phyloP scores from a whole-genome alignment of 2,329 filamentous ascomycete species.

The Magnaporthales sp. region DNA sequence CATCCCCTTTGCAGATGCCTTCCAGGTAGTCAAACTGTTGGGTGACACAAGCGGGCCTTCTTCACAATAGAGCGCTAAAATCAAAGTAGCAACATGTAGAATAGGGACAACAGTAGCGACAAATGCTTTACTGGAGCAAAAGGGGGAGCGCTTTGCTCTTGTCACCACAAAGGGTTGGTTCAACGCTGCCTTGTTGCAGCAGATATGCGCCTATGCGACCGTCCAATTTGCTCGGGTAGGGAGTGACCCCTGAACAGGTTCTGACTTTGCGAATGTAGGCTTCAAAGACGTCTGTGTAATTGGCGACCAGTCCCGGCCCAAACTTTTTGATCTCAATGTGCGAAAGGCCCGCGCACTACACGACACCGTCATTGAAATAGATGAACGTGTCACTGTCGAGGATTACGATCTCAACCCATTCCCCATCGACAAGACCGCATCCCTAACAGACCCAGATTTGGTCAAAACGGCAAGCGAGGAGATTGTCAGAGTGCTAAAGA shows the following conservation, averaged over 20 bases:
- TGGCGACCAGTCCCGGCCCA: constrained; percentile 11
- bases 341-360: constrained; percentile 9
- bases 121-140: constrained; percentile 4
- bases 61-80: not conserved
- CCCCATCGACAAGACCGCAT: not conserved
- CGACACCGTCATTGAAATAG: constrained; percentile 11
- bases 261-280: constrained; percentile 6
- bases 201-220: not conserved
- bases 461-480: too few species aligned
- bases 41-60: too few species aligned
- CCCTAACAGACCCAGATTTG: not conserved
- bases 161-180: not conserved
- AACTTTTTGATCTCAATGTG: constrained; percentile 10
- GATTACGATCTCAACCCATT: constrained; percentile 6
- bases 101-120: constrained; percentile 11
- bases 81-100: constrained; percentile 10
- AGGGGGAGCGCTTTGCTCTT: not conserved
- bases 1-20: too few species aligned
- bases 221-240: not conserved
- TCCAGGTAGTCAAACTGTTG: too few species aligned
- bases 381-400: constrained; percentile 12
- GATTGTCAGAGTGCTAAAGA: too few species aligned
- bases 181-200: not conserved
- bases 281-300: constrained; percentile 11
- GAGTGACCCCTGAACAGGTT: constrained; percentile 6